These are phyloP conservation scores for Emiliania huxleyi DNA, from an alignment of 78 protist genomes.

Conservation along the genomic window DNA sequence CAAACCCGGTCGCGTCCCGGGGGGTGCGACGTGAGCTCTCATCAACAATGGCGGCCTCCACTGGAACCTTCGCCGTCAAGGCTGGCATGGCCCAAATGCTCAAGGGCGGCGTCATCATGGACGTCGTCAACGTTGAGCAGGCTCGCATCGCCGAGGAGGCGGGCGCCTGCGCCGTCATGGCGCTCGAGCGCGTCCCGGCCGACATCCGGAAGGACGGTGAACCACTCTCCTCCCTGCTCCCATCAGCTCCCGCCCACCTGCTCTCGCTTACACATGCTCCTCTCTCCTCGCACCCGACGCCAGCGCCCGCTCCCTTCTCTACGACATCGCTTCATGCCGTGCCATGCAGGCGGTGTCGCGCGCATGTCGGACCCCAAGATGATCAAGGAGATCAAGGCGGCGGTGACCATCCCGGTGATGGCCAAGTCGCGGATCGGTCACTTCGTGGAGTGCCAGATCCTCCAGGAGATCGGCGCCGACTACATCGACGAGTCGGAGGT, in stretches of 20 bases:
- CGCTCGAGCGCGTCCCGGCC: constrained; percentile 94
- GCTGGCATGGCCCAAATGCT: constrained; percentile 90
- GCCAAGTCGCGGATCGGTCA: constrained; percentile 95
- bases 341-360: constrained; percentile 89
- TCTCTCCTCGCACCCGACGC: too few species aligned
- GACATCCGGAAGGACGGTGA: constrained; percentile 92
- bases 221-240: too few species aligned
- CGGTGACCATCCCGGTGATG: constrained; percentile 92
- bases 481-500: constrained; percentile 93
- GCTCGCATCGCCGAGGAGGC: constrained; percentile 95
- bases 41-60: background rate
- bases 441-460: constrained; percentile 92
- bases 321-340: too few species aligned
- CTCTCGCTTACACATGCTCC: too few species aligned
- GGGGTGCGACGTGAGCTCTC: too few species aligned
- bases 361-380: constrained; percentile 90
- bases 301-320: too few species aligned
- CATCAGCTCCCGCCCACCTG: too few species aligned
- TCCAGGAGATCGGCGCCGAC: constrained; percentile 82
- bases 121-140: constrained; percentile 91
- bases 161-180: constrained; percentile 81
- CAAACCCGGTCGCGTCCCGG: too few species aligned
- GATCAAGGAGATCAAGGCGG: constrained; percentile 83
- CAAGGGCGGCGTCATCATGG: constrained; percentile 71
- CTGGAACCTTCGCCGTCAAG: constrained; percentile 36